Evolutionary conservation across 345 rosid species (phyloP).

Genomic region (Xanthoceras sorbifolium): DNA sequence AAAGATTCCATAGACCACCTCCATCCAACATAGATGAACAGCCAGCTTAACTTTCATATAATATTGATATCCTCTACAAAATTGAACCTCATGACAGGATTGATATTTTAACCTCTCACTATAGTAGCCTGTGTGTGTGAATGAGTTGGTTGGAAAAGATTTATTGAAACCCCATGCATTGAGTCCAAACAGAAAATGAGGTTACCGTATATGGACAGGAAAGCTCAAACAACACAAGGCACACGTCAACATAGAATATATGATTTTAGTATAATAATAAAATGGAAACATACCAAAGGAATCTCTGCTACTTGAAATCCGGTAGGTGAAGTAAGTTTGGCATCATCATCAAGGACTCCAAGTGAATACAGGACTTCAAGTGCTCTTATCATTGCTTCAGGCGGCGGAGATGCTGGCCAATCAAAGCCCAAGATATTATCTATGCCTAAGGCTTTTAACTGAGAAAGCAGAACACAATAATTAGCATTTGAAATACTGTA

Average conservation of each 20-base stretch:
- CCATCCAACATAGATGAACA: background rate
- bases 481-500: slow-evolving; percentile 1
- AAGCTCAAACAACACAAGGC: background rate
- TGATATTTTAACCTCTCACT: background rate
- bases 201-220: background rate
- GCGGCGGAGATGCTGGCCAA: slow-evolving; percentile 95
- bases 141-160: background rate
- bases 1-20: background rate
- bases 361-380: slow-evolving; percentile 94
- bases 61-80: background rate
- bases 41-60: background rate
- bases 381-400: slow-evolving; percentile 87
- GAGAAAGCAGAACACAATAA: slow-evolving; percentile 25
- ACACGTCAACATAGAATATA: background rate
- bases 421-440: slow-evolving; percentile 93
- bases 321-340: slow-evolving; percentile 93
- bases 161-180: background rate
- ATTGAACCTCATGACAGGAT: background rate
- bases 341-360: slow-evolving; percentile 90
- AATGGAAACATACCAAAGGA: slow-evolving; percentile 62
- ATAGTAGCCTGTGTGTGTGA: background rate
- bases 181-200: background rate
- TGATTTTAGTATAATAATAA: background rate
- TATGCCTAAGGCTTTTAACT: slow-evolving; percentile 93
- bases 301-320: slow-evolving; percentile 99